Conservation (phyloP, 208 protist genomes). For the Wallacemonas sp. region DNA sequence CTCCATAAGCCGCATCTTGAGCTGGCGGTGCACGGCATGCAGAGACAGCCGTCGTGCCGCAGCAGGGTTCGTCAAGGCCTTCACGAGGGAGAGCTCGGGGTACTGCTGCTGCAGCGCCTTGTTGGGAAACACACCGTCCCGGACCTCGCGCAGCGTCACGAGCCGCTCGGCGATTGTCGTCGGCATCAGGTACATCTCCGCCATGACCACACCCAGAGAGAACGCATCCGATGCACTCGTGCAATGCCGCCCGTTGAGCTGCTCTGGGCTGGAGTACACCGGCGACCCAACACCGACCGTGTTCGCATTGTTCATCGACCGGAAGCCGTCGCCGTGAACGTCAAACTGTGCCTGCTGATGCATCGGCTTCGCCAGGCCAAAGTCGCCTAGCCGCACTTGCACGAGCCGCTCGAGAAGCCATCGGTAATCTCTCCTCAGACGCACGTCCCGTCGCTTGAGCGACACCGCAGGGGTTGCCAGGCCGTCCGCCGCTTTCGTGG, state of each 20-base stretch:
- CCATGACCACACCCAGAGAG: constrained; percentile 68
- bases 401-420: constrained; percentile 60
- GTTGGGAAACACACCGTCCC: constrained; percentile 49
- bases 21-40: not conserved
- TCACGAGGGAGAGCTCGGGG: constrained; percentile 66
- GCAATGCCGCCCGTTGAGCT: constrained; percentile 59
- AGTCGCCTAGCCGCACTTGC: constrained; percentile 78
- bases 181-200: constrained; percentile 84
- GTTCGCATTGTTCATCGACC: constrained; percentile 48
- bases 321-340: constrained; percentile 38
- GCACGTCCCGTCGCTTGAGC: not conserved
- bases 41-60: constrained; percentile 28
- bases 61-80: constrained; percentile 30
- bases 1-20: constrained; percentile 7
- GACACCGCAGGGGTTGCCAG: not conserved
- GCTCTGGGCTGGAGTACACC: constrained; percentile 88
- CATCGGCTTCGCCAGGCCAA: constrained; percentile 70
- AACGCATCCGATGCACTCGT: constrained; percentile 70
- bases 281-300: constrained; percentile 83
- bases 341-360: constrained; percentile 22
- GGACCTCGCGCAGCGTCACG: constrained; percentile 46
- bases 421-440: constrained; percentile 19
- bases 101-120: constrained; percentile 33
- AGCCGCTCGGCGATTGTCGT: constrained; percentile 77
- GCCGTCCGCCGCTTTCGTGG: too few relatives aligned